Percentiles rank a stretch among this genome's conserved stretches.
These are phyloP conservation scores for Eucalyptus tenuipes DNA, from an alignment of 345 rosid species.

Conservation along the genomic window DNA sequence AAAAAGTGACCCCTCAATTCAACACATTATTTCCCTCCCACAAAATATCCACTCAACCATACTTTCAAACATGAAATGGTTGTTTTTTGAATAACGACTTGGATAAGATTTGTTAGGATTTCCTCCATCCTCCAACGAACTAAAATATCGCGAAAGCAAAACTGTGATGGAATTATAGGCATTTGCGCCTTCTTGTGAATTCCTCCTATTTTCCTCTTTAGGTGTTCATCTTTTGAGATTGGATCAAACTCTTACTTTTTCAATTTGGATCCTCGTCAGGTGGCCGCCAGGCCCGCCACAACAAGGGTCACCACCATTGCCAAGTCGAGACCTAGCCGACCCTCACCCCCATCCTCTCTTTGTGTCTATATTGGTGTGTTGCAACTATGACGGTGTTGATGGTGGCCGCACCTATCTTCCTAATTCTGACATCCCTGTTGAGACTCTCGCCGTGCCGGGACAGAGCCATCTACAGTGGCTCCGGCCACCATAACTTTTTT, in stretches of 20 bases:
- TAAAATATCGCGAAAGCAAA: fast-evolving
- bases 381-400: background rate
- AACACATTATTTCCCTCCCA: background rate
- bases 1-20: background rate
- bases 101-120: background rate
- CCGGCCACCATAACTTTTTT: background rate
- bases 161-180: background rate
- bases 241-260: background rate
- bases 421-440: background rate
- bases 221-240: background rate
- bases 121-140: too few species aligned
- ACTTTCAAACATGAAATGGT: background rate
- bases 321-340: background rate
- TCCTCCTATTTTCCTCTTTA: background rate
- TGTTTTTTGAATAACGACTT: background rate
- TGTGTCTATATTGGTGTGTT: background rate
- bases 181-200: background rate
- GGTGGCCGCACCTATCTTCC: background rate
- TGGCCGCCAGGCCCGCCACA: background rate
- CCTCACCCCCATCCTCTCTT: background rate
- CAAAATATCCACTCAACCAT: background rate
- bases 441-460: background rate
- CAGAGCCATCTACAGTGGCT: background rate
- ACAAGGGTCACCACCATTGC: background rate
- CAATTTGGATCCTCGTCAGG: background rate